Evolutionary conservation across 2,329 filamentous ascomycete species (phyloP).

Genomic region (Periconia sp.): DNA sequence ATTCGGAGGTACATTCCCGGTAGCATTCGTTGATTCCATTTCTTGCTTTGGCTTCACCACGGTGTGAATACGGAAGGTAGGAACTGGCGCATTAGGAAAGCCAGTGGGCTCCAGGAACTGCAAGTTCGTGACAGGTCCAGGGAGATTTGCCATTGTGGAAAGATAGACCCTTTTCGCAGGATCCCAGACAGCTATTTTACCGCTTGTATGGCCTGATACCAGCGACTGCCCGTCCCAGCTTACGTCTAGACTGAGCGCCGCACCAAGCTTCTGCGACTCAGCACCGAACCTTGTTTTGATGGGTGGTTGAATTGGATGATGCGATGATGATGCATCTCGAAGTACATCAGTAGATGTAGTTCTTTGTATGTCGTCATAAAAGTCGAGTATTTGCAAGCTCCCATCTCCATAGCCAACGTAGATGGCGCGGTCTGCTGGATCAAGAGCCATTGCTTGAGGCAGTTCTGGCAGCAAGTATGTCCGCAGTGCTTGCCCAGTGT

Average conservation of each 20-base stretch:
- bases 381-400: constrained; percentile 78
- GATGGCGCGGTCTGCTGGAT: constrained; percentile 82
- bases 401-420: constrained; percentile 83
- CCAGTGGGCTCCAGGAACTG: constrained; percentile 70
- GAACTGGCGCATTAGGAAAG: constrained; percentile 44
- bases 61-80: constrained; percentile 59
- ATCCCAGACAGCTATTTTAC: constrained; percentile 82
- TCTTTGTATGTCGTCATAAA: constrained; percentile 62
- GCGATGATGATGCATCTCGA: constrained; percentile 62
- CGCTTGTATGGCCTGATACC: constrained; percentile 80
- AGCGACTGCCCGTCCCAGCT: constrained; percentile 84
- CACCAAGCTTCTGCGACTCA: constrained; percentile 68
- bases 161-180: constrained; percentile 72
- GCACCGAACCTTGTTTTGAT: constrained; percentile 52
- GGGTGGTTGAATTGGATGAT: constrained; percentile 56
- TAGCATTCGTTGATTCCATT: constrained; percentile 48
- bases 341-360: constrained; percentile 48
- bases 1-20: constrained; percentile 55
- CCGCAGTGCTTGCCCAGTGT: constrained; percentile 75
- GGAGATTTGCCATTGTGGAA: constrained; percentile 72
- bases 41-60: constrained; percentile 83
- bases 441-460: constrained; percentile 75
- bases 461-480: constrained; percentile 80
- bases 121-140: constrained; percentile 83
- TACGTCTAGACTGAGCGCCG: constrained; percentile 70